Evolutionary conservation across 2,329 filamentous ascomycete genomes (phyloP).

Genomic region (Penicillium sp.): DNA sequence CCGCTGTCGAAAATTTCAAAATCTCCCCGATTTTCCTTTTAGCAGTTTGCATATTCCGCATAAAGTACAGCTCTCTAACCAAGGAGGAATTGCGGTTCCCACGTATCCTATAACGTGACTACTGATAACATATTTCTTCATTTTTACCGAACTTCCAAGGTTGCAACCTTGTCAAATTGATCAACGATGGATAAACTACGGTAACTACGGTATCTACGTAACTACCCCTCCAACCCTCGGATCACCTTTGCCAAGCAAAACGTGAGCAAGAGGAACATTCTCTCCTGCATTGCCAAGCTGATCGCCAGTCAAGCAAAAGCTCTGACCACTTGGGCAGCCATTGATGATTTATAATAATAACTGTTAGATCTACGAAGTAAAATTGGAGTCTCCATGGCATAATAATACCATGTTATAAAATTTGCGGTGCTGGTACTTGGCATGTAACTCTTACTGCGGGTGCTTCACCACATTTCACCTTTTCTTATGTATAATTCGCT

Average conservation of each 20-base stretch:
- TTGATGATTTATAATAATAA: background rate
- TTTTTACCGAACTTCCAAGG: background rate
- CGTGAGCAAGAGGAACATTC: background rate
- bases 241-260: background rate
- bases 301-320: conserved; percentile 9
- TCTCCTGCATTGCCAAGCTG: background rate
- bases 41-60: background rate
- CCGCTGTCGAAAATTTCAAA: background rate
- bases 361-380: background rate
- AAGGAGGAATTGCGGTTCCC: background rate
- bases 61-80: background rate
- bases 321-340: background rate
- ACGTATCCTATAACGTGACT: background rate
- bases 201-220: background rate
- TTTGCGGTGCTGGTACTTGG: background rate
- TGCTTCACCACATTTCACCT: background rate
- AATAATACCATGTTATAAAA: background rate
- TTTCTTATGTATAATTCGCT: background rate
- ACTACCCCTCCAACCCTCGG: background rate
- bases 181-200: background rate
- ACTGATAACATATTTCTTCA: background rate
- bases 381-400: background rate
- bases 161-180: background rate
- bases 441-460: background rate
- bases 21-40: background rate